These are phyloP conservation scores for Ustilaginoidea virens DNA, from an alignment of 2,329 filamentous ascomycete species.

Conservation along the genomic window DNA sequence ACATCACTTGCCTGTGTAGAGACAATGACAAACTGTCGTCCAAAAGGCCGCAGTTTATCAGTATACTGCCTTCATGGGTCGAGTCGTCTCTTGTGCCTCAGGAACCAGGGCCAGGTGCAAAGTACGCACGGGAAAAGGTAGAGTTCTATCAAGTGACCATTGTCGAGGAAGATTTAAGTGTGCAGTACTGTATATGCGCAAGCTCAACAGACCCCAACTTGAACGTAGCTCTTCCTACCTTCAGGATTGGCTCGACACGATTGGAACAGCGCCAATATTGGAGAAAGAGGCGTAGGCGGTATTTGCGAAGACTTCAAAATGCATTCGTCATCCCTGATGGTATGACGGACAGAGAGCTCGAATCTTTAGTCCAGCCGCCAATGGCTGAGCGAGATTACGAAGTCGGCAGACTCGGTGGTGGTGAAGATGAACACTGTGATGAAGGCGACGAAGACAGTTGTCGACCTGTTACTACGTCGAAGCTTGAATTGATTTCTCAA, in stretches of 20 bases:
- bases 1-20: slow-evolving; percentile 14
- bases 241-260: slow-evolving; percentile 12
- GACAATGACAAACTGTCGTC: slow-evolving; percentile 2
- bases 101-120: slow-evolving; percentile 11
- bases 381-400: background rate
- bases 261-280: slow-evolving; percentile 11
- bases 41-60: slow-evolving; percentile 11
- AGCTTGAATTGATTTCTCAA: slow-evolving; percentile 10
- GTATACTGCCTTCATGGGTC: slow-evolving; percentile 14
- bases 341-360: slow-evolving; percentile 13
- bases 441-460: slow-evolving; percentile 1
- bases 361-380: slow-evolving; percentile 5
- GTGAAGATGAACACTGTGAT: too few species aligned
- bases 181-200: slow-evolving; percentile 24
- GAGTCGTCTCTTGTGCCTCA: slow-evolving; percentile 2
- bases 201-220: slow-evolving; percentile 11
- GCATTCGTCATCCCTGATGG: slow-evolving; percentile 23
- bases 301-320: slow-evolving; percentile 14
- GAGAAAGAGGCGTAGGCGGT: slow-evolving; percentile 13
- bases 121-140: slow-evolving; percentile 18
- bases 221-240: slow-evolving; percentile 14
- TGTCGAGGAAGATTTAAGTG: slow-evolving; percentile 25
- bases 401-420: too few species aligned
- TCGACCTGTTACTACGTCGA: slow-evolving; percentile 8
- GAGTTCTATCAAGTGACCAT: slow-evolving; percentile 32